Percentiles rank a stretch among this genome's conserved stretches.
Evolutionary conservation across 495 filamentous ascomycete genomes (phyloP).

Genomic region (Xylaria telfairii): DNA sequence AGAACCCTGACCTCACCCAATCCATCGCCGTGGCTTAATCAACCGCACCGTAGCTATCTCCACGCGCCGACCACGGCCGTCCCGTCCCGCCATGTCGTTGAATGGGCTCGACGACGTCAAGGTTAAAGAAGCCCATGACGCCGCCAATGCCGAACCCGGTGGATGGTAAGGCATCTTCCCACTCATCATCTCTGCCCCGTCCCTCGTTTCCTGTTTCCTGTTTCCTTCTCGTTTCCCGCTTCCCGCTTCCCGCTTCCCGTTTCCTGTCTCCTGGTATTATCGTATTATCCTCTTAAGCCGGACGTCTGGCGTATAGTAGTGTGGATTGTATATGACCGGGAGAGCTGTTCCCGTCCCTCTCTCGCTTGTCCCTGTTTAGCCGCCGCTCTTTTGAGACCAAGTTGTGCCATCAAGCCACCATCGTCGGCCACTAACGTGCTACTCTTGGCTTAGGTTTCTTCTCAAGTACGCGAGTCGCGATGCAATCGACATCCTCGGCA

Average conservation of each 20-base stretch:
- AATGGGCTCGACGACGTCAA: conserved; percentile 89
- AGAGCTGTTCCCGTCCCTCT: conserved; percentile 10
- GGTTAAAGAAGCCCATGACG: conserved; percentile 84
- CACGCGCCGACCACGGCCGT: conserved; percentile 7
- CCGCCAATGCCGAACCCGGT: conserved; percentile 80
- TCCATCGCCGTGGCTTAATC: conserved; percentile 4
- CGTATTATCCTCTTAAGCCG: conserved; percentile 7
- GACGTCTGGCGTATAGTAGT: neutral
- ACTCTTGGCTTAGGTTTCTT: conserved; percentile 73
- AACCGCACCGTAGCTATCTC: neutral
- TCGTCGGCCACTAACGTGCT: conserved; percentile 28
- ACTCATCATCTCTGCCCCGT: neutral
- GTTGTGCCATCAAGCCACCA: neutral
- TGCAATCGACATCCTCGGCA: conserved; percentile 78
- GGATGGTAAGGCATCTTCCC: conserved; percentile 76
- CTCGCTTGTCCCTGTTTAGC: conserved; percentile 20
- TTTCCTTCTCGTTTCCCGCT: conserved; percentile 10
- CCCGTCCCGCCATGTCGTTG: conserved; percentile 76
- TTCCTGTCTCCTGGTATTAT: conserved; percentile 16
- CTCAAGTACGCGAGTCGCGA: conserved; percentile 91
- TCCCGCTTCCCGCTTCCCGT: neutral
- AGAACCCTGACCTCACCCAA: neutral
- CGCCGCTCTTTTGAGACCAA: neutral
- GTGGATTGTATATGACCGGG: neutral
- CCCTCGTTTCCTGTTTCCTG: neutral